These are phyloP conservation scores for Rubroshorea leprosula DNA, from an alignment of 345 rosid species.

Conservation along the genomic window DNA sequence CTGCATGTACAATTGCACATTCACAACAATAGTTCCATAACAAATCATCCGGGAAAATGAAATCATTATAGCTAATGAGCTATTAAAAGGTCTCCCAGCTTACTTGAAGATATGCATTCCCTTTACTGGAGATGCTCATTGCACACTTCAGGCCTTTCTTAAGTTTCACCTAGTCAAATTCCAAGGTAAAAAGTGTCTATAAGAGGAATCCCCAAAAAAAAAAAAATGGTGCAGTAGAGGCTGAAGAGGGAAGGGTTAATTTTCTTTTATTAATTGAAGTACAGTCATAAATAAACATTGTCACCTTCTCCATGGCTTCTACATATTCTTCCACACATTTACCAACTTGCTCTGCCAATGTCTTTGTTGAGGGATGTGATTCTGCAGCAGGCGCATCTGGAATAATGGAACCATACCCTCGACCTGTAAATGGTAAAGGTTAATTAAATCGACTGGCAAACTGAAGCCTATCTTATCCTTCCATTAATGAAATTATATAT, in stretches of 20 bases:
- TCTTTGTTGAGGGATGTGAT: constrained; percentile 52
- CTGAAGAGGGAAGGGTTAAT: neutral
- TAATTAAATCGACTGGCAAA: constrained; percentile 9
- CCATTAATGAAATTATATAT: neutral
- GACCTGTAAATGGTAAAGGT: constrained; percentile 31
- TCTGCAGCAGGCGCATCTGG: constrained; percentile 82
- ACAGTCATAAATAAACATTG: neutral
- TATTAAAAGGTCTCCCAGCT: constrained; percentile 6
- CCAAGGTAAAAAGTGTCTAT: constrained; percentile 7
- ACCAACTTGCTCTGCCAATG: constrained; percentile 60
- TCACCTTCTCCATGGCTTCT: constrained; percentile 93
- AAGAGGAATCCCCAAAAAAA: neutral
- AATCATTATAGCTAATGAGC: neutral
- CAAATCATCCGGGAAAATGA: neutral
- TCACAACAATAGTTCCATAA: constrained; percentile 5
- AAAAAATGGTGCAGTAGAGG: too few relatives aligned
- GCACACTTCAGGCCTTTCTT: constrained; percentile 86
- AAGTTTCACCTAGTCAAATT: constrained; percentile 60
- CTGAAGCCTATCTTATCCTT: neutral
- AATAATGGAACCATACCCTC: constrained; percentile 76
- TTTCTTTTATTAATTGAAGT: neutral
- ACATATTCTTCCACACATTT: constrained; percentile 55
- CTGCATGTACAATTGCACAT: constrained; percentile 37
- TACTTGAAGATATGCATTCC: constrained; percentile 85
- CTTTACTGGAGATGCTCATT: constrained; percentile 87